These are phyloP conservation scores for Coemansia sp. DNA, from an alignment of 192 early-diverging fungal genomes.

Conservation along the genomic window DNA sequence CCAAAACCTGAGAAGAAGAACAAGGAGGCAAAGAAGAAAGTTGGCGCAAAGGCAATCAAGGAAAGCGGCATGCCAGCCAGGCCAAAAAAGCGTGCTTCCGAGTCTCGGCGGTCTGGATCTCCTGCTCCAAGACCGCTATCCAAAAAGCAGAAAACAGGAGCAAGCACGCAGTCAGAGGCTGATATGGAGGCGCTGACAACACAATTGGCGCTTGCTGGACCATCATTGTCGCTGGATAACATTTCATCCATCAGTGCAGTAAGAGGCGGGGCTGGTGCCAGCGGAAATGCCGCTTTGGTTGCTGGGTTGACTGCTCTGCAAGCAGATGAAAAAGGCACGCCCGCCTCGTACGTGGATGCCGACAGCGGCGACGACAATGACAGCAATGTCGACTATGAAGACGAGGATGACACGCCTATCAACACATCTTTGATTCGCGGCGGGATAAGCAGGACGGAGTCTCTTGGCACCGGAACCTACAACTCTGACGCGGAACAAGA, in stretches of 20 bases:
- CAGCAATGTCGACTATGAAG: slow-evolving; percentile 1
- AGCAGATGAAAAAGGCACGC: slow-evolving; percentile 2
- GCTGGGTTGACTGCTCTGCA: slow-evolving; percentile 6
- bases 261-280: not conserved
- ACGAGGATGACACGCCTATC: slow-evolving; percentile 9
- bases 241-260: slow-evolving; percentile 11
- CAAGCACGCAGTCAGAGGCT: slow-evolving; percentile 12
- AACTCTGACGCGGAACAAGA: slow-evolving; percentile 4
- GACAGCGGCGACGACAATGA: not conserved
- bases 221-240: slow-evolving; percentile 19
- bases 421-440: slow-evolving; percentile 11
- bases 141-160: slow-evolving; percentile 22
- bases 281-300: slow-evolving; percentile 9
- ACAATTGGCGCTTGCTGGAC: slow-evolving; percentile 14
- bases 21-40: slow-evolving; percentile 25
- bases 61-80: slow-evolving; percentile 8
- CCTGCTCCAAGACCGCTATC: slow-evolving; percentile 17
- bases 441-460: slow-evolving; percentile 26
- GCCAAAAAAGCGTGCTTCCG: slow-evolving; percentile 33
- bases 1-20: slow-evolving; percentile 17
- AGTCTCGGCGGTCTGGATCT: slow-evolving; percentile 30
- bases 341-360: slow-evolving; percentile 12
- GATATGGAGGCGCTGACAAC: slow-evolving; percentile 17
- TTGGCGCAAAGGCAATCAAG: not conserved
- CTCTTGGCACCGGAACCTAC: slow-evolving; percentile 16